Evolutionary conservation across 768 basidiomycete genomes (phyloP), one percentile per base, ranked within the genome.

Genomic region (Lentinus brumalis): DNA sequence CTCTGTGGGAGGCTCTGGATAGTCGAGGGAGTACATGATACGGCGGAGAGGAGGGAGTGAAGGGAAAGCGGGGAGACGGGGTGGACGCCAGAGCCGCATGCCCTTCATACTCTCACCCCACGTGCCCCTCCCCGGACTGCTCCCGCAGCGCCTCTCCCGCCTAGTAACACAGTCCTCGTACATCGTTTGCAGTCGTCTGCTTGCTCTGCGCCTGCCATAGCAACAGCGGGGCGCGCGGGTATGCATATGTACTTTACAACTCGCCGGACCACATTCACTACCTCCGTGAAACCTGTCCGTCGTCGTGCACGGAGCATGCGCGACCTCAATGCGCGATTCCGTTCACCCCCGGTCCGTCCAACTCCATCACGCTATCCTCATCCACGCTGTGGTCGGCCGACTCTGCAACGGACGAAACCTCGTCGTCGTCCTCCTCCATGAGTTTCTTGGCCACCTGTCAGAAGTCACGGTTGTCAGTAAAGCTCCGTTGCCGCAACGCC

Each of bases 371-470:
- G 42, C 63, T 67, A 41, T 67, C 64, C 32, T 61, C 61, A 49
- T 67, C 68, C 29, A 47, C 67, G 44, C 63, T 53, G 16, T 66
- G 65, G 21, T 59, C 63, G 18, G 51, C 57, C 12, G 56, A 64
- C 26, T 70, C 70, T 49, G 66, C 68, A 32, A 63, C 62, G 2
- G 57, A 59, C 57, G 62, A 58, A 9, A 1, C 5, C 45, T 72
- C 72, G 26, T 71, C 70, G 26, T 73, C 73, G 5, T 79, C 78
- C 0, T 85, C 80, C 0, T 82, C 85, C 73, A 86, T 81, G 53
- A 92, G 73, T 64, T 80, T 74, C 58, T 83, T 80, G 29, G 91
- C 89, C 57, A 81, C 83, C 91, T 92, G 69, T 49, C 64, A 60
- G 3, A 44, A 65, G 59, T 56, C 56, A 49, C 44, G 44, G 21